Base-by-base conservation (phyloP, 2,329 filamentous ascomycete genomes). In the Aspergillus pseudotamarii region DNA sequence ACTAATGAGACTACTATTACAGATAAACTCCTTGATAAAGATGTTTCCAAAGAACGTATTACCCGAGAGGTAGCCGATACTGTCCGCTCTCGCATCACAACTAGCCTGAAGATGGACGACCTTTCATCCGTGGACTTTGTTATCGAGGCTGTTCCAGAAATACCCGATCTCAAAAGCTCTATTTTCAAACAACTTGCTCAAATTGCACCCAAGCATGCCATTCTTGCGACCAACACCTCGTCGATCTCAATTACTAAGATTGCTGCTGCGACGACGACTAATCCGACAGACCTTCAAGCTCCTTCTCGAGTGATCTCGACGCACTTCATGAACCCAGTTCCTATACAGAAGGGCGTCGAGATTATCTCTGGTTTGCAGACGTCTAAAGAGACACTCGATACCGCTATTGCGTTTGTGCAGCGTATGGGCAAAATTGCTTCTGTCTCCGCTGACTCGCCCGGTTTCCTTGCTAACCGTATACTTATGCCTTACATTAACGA, bases 401-500 rank as follows among this genome's bases (percentile, higher is more conserved):
- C 90, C 0, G 93, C 95, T 2, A 81, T 98, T 12, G 90, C 87
- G 6, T 94, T 99, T 75, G 94, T 94, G 80, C 88, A 91, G 80
- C 88, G 88, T 64, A 96, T 99, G 92, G 94, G 94, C 73, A 99
- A 99, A 82, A 85, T 98, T 58, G 83, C 93, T 0, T 96, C 94
- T 4, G 87, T 91, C 34, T 96, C 93, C 16, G 91, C 92, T 19
- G 95, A 99, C 78, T 88, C 91, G 0, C 95, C 95, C 0, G 95
- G 95, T 1, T 99, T 99, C 83, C 84, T 99, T 28, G 95, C 95
- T 36, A 99, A 99, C 78, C 86, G 95, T 11, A 99, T 99, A 65
- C 82, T 99, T 64, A 99, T 99, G 95, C 95, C 95, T 0, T 99
- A 99, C 77, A 97, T 99, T 83, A 99, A 99, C 77, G 95, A 99